Evolutionary conservation across 805 yeast genomes (phyloP).

Genomic region (Priceomyces carsonii): DNA sequence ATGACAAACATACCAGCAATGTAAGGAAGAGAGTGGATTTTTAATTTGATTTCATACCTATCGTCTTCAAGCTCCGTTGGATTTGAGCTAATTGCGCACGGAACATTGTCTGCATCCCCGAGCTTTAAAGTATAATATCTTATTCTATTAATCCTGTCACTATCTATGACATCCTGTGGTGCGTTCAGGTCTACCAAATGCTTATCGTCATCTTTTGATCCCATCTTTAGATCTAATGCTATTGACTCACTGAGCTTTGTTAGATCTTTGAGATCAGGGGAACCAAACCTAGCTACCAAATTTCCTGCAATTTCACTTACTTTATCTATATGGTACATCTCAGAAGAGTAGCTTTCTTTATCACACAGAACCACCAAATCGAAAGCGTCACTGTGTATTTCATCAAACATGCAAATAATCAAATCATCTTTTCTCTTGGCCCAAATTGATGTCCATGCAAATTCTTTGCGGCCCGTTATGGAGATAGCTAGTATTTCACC

Average conservation of each 20-base stretch:
- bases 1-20: slow-evolving; percentile 84
- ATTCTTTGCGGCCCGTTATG: slow-evolving; percentile 58
- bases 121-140: slow-evolving; percentile 63
- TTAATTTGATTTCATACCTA: slow-evolving; percentile 49
- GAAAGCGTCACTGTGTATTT: slow-evolving; percentile 65
- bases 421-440: slow-evolving; percentile 73
- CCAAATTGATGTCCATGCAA: slow-evolving; percentile 90
- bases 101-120: slow-evolving; percentile 50
- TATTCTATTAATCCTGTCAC: slow-evolving; percentile 46
- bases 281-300: slow-evolving; percentile 21
- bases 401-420: slow-evolving; percentile 83
- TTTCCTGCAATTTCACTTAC: slow-evolving; percentile 38
- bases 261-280: slow-evolving; percentile 14
- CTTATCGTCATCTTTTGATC: slow-evolving; percentile 12
- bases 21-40: slow-evolving; percentile 77
- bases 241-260: slow-evolving; percentile 28
- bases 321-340: slow-evolving; percentile 21
- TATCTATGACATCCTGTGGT: slow-evolving; percentile 24
- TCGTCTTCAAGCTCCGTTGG: slow-evolving; percentile 51
- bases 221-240: slow-evolving; percentile 19
- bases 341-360: slow-evolving; percentile 3
- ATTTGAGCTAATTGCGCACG: slow-evolving; percentile 72
- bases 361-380: slow-evolving; percentile 48
- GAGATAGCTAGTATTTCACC: slow-evolving; percentile 85
- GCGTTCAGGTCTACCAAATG: slow-evolving; percentile 13